A percentile compares a stretch with the other conserved stretches of the same genome.
phyloP scores from a whole-genome alignment of 2,329 filamentous ascomycete species.

The Rhynchosporium secalis region DNA sequence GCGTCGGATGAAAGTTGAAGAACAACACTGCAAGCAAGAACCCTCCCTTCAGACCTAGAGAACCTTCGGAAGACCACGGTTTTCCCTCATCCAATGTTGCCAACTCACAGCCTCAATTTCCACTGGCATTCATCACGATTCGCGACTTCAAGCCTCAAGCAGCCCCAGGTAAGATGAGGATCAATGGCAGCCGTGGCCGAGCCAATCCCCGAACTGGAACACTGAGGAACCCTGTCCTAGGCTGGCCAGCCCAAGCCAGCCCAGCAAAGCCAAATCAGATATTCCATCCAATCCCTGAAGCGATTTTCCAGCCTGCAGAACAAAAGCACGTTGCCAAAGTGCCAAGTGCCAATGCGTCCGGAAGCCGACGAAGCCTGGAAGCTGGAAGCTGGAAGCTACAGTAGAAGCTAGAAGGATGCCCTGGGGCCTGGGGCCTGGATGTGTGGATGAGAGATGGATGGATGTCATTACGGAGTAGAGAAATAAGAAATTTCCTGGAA shows the following conservation, averaged over 20 bases:
- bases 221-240: neutral
- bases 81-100: conserved; percentile 3
- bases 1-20: no score
- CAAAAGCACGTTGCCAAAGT: conserved; percentile 7
- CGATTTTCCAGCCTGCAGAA: conserved; percentile 10
- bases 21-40: conserved; percentile 9
- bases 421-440: no score
- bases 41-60: conserved; percentile 1
- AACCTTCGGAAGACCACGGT: neutral
- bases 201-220: conserved; percentile 14
- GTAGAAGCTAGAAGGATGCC: neutral
- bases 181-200: conserved; percentile 4
- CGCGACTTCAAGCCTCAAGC: no score
- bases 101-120: neutral
- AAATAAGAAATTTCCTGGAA: no score
- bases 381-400: conserved; percentile 1
- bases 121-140: neutral
- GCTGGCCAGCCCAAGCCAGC: neutral
- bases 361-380: neutral
- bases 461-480: no score
- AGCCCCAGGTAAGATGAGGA: conserved; percentile 13
- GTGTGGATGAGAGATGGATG: no score
- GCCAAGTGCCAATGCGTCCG: neutral
- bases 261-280: conserved; percentile 11
- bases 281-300: conserved; percentile 14